Evolutionary conservation across 176 grass and related monocot species (phyloP), one percentile per base, ranked within the genome.

Genomic region (Oropetium thomaeum): DNA sequence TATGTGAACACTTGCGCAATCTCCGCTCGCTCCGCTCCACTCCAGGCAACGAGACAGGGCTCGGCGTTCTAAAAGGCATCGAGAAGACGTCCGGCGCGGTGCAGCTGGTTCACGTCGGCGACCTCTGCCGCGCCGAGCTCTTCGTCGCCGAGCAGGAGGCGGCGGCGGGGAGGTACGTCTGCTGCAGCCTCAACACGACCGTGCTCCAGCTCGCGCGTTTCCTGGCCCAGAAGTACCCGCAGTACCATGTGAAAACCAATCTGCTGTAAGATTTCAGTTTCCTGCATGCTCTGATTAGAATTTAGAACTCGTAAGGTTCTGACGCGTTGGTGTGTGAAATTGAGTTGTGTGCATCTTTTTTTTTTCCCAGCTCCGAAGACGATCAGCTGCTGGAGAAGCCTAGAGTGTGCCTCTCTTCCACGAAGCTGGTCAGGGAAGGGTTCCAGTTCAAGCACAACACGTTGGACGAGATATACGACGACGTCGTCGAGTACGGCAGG

Each of bases 81-180:
- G 63, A 79, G 63, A 13, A 0, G 63, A 8, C 2, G 4, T 3
- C 23, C 35, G 25, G 63, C 25, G 28, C 15, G 16, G 35, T 40
- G 47, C 2, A 34, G 22, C 1, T 93, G 35, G 57, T 60, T 1
- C 91, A 93, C 55, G 23, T 93, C 7, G 73, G 80, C n/a, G 91
- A 93, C 60, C 13, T 93, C 3, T 87, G 87, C 81, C 81, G 90
- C 63, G 91, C 87, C 19, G 87, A 90, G 67, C 63, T 87, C 29
- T 87, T 90, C 62, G 57, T 73, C 8, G 87, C 81, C 15, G 86
- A 93, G 72, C 37, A 38, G 15, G 58, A 14, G 8, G 32, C 68
- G 1, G 84, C 87, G 16, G 65, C 69, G 1, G 84, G 78, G 53
- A 82, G 84, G 39, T 93, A 87, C 54, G 35, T 93, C 35, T 87